Evolutionary conservation across 164 flowering plant genomes (phyloP), one percentile per base, ranked within the genome.

Genomic region (Umbellularia californica): DNA sequence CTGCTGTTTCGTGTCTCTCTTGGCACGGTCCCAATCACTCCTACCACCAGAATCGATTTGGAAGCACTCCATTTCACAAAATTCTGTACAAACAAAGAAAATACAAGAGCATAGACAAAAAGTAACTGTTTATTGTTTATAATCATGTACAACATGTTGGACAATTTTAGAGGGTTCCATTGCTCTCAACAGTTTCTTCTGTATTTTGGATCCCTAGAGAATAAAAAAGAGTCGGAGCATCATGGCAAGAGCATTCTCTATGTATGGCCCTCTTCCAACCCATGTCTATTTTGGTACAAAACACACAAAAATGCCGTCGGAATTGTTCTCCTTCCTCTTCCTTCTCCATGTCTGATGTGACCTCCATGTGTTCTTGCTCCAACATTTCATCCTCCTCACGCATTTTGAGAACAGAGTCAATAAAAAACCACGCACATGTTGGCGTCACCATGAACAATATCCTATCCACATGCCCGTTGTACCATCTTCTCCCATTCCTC

Each of bases 211-310:
- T 27, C 35, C 74, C 65, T 14, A 3, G 72, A 11, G 75, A 52
- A 58, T 83, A 79, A 65, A 81, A 78, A 47, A 83, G 77, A 52
- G 84, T 77, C 20, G 83, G 68, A 28, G 33, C 1, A 67, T 47
- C 66, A 75, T 78, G 79, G 73, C 97, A 92, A 23, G 69, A 83
- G 75, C 97, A 92, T 7, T 78, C 88, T 66, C 87, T 81, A 50
- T 92, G 95, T 20, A 86, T 74, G 33, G 64, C 88, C 74, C 30
- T 80, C 70, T 78, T 85, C 77, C 76, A 80, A 20, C 64, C 78
- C 14, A 76, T 74, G 76, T 90, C 93, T 23, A 92, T 79, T 74
- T 88, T 87, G 22, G 92, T 80, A 69, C 97, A 92, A 71, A 84
- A 87, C 52, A 90, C 83, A 73, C 97, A 92, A 65, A 81, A 92